Evolutionary conservation across 352 stramenopile species (phyloP).

Genomic region (Phytophthora pluvialis): DNA sequence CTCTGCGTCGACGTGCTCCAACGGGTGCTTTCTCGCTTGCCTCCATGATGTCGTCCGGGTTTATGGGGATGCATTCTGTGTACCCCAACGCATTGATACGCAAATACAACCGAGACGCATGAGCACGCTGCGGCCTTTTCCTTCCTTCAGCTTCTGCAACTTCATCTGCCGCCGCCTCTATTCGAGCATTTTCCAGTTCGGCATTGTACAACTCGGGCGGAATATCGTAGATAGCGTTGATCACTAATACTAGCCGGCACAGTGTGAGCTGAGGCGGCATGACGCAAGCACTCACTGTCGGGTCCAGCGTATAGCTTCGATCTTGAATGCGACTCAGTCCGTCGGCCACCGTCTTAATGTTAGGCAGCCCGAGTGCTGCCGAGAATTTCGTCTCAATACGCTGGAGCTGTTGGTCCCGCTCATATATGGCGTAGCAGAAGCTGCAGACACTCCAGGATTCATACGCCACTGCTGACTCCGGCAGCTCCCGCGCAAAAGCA

Average conservation of each 20-base stretch:
- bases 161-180: conserved; percentile 35
- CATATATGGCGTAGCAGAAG: conserved; percentile 86
- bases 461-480: conserved; percentile 71
- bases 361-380: conserved; percentile 51
- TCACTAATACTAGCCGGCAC: conserved; percentile 75
- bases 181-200: conserved; percentile 47
- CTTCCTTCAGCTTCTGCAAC: conserved; percentile 35
- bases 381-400: conserved; percentile 74
- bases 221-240: conserved; percentile 87
- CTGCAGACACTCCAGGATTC: conserved; percentile 88
- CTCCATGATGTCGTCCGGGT: conserved; percentile 57
- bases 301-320: conserved; percentile 50
- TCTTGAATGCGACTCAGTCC: conserved; percentile 66
- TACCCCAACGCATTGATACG: conserved; percentile 77
- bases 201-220: conserved; percentile 75
- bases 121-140: conserved; percentile 22
- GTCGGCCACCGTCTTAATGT: conserved; percentile 33
- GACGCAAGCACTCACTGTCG: conserved; percentile 43
- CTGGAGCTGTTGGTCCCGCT: conserved; percentile 81
- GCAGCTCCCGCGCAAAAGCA: conserved; percentile 48
- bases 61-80: conserved; percentile 77
- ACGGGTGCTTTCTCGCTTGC: conserved; percentile 54
- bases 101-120: conserved; percentile 64
- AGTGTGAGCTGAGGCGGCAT: conserved; percentile 76
- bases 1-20: conserved; percentile 44